Conservation (phyloP, 2,329 filamentous ascomycete species). For the Coccinonectria pachysandricola region DNA sequence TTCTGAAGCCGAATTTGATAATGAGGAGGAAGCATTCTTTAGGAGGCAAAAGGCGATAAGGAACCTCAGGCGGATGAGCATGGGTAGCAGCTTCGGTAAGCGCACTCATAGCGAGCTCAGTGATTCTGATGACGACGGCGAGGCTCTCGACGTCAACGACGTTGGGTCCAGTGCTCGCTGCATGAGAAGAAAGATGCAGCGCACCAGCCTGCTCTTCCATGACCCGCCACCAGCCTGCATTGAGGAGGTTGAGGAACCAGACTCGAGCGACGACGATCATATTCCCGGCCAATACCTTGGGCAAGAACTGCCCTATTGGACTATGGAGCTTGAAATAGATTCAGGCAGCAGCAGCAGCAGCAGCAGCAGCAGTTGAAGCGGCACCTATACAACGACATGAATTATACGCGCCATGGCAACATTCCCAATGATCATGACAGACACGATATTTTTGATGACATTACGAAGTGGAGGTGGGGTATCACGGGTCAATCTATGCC, state of each 20-base stretch:
- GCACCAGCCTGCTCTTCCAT: constrained; percentile 36
- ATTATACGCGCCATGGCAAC: no score
- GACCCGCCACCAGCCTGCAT: constrained; percentile 41
- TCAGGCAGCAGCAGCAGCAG: constrained; percentile 17
- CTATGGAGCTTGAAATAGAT: constrained; percentile 39
- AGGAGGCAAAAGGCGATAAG: constrained; percentile 32
- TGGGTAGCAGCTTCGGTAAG: constrained; percentile 45
- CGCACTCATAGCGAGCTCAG: constrained; percentile 44
- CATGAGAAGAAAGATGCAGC: constrained; percentile 35
- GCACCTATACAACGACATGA: no score
- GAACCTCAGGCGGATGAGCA: constrained; percentile 36
- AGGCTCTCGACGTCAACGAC: constrained; percentile 30
- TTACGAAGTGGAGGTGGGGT: no score
- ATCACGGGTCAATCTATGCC: no score
- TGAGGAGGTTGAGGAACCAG: constrained; percentile 43
- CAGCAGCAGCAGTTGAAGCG: constrained; percentile 6
- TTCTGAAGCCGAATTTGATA: constrained; percentile 27
- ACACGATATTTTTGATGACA: constrained; percentile 13
- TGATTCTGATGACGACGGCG: constrained; percentile 36
- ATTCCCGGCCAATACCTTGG: constrained; percentile 32
- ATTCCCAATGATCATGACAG: constrained; percentile 8
- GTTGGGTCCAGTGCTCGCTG: constrained; percentile 38
- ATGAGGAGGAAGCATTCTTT: constrained; percentile 30
- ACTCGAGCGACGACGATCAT: constrained; percentile 35
- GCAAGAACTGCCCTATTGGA: constrained; percentile 39